A percentile compares a stretch with the other conserved stretches of the same genome.
Evolutionary conservation across 225 moss, liverwort and hornwort genomes (phyloP).

Genomic region (Physcomitrellopsis africana): DNA sequence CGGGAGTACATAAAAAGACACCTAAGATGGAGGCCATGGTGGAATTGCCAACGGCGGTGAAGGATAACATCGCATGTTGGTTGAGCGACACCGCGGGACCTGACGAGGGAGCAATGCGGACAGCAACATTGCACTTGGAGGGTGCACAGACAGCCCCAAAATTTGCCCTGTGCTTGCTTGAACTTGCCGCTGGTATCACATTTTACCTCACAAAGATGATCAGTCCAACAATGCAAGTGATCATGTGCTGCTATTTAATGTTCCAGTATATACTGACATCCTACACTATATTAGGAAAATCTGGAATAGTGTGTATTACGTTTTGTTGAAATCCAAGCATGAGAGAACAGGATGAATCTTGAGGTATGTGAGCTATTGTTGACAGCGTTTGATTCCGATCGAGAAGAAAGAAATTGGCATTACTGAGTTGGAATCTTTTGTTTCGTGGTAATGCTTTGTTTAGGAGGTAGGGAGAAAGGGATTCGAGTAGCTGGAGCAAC

Average conservation of each 20-base stretch:
- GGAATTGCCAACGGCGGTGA: conserved; percentile 59
- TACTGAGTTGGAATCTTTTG: not conserved
- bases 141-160: conserved; percentile 70
- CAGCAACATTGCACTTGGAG: conserved; percentile 76
- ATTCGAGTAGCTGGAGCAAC: conserved; percentile 83
- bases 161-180: conserved; percentile 71
- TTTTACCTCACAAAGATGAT: not conserved
- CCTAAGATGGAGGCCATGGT: conserved; percentile 82
- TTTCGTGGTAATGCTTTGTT: not conserved
- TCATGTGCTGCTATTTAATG: not conserved
- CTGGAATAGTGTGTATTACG: not conserved
- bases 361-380: not conserved
- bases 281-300: not conserved
- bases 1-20: not conserved
- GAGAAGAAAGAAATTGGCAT: not conserved
- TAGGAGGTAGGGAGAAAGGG: conserved; percentile 69
- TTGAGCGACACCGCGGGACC: conserved; percentile 77
- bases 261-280: not conserved
- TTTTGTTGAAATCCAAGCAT: not conserved
- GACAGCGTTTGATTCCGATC: too few relatives aligned
- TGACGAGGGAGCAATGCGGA: conserved; percentile 63
- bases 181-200: conserved; percentile 65
- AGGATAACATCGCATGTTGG: conserved; percentile 86
- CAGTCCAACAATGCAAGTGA: not conserved
- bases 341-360: not conserved